phyloP scores from a whole-genome alignment of 768 basidiomycete species.

The Tylopilus sp. region DNA sequence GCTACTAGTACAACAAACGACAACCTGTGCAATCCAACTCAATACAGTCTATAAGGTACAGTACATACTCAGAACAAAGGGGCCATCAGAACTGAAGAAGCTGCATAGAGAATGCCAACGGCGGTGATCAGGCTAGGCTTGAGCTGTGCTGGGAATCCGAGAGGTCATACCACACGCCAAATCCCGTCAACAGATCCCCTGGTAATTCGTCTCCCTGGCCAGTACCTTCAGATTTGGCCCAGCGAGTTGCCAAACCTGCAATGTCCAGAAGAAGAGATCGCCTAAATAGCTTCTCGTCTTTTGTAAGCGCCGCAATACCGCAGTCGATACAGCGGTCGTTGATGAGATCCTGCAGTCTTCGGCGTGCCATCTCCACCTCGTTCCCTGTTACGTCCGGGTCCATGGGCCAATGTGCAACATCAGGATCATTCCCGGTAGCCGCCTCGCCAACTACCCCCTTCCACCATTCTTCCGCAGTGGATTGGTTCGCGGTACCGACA shows the following conservation, averaged over 20 bases:
- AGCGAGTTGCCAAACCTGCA: constrained; percentile 4
- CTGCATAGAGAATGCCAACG: too few species aligned
- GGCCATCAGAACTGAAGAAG: too few species aligned
- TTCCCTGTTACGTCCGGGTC: not conserved
- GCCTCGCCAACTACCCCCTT: constrained; percentile 2
- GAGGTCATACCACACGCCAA: constrained; percentile 16
- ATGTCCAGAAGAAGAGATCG: constrained; percentile 13
- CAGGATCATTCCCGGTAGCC: constrained; percentile 1
- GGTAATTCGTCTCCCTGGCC: not conserved
- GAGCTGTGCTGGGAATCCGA: constrained; percentile 1
- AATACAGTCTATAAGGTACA: too few species aligned
- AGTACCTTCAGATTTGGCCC: constrained; percentile 9
- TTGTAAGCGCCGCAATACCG: constrained; percentile 5
- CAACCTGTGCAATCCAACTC: too few species aligned
- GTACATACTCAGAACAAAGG: too few species aligned
- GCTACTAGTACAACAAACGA: too few species aligned
- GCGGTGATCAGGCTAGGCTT: too few species aligned
- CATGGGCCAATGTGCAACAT: constrained; percentile 13
- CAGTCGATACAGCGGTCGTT: constrained; percentile 21
- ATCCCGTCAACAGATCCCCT: constrained; percentile 16
- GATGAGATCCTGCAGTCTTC: constrained; percentile 15
- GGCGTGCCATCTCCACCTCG: not conserved
- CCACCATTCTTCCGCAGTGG: constrained; percentile 25
- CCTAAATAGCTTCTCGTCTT: constrained; percentile 14
- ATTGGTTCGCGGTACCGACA: constrained; percentile 12